Evolutionary conservation across 768 basidiomycete species (phyloP).

Genomic region (Cystofilobasidium bisporidii): DNA sequence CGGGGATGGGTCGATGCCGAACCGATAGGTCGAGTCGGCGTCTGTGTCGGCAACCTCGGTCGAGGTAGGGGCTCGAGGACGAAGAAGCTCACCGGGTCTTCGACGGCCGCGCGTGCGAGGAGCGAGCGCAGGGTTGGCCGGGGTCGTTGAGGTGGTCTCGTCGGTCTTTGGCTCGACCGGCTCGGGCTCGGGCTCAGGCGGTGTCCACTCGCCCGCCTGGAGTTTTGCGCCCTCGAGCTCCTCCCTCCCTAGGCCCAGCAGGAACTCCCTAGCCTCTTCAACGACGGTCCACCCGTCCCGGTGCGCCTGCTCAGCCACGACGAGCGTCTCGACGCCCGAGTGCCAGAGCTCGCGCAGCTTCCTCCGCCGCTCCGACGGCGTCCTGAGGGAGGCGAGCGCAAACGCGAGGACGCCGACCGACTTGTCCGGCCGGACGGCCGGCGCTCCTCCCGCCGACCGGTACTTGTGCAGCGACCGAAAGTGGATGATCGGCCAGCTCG

Average conservation of each 20-base stretch:
- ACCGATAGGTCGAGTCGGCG: background rate
- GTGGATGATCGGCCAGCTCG: conserved; percentile 16
- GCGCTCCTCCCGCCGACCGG: background rate
- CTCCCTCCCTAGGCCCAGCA: conserved; percentile 44
- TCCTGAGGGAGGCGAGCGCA: conserved; percentile 63
- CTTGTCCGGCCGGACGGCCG: conserved; percentile 1
- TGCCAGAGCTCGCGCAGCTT: conserved; percentile 82
- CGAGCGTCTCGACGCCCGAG: conserved; percentile 75
- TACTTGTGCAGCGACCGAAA: conserved; percentile 15
- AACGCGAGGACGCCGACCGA: conserved; percentile 75
- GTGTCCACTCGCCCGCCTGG: background rate
- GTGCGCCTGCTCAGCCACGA: conserved; percentile 77
- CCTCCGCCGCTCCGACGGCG: conserved; percentile 52
- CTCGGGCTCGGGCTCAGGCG: background rate
- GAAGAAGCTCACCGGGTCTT: background rate
- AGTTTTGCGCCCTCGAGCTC: background rate
- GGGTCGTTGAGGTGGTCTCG: background rate
- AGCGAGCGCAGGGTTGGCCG: background rate
- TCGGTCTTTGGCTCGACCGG: too few relatives aligned
- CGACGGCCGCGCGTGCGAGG: background rate
- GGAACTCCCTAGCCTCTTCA: conserved; percentile 63
- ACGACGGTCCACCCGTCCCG: conserved; percentile 65
- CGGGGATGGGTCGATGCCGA: background rate
- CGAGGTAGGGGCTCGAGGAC: background rate
- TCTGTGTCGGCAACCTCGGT: background rate